A percentile compares a stretch with the other conserved stretches of the same genome.
Evolutionary conservation across 345 rosid genomes (phyloP).

Genomic region (Eutrema japonicum): DNA sequence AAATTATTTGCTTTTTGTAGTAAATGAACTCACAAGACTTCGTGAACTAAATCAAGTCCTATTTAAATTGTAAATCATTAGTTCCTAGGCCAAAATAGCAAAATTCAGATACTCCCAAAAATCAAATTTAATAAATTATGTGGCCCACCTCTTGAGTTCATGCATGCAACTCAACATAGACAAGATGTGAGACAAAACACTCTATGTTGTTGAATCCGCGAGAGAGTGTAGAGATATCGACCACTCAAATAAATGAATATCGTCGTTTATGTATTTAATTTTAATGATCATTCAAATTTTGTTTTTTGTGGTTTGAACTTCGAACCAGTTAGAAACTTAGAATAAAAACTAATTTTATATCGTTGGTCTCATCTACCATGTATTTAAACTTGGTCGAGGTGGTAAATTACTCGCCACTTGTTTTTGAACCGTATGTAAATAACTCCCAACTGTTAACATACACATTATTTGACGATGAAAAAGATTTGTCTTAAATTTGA

Average conservation of each 20-base stretch:
- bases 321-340: too few relatives aligned
- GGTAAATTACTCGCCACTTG: not conserved
- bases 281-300: not conserved
- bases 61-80: not conserved
- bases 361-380: not conserved
- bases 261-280: not conserved
- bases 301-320: too few relatives aligned
- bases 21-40: conserved; percentile 17
- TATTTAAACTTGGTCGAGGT: not conserved
- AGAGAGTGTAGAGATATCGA: not conserved
- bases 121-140: not conserved
- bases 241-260: not conserved
- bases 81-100: not conserved
- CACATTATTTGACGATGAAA: not conserved
- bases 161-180: not conserved
- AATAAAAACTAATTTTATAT: too few relatives aligned
- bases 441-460: conserved; percentile 1
- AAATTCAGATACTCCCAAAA: not conserved
- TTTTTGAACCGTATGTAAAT: not conserved
- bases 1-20: not conserved
- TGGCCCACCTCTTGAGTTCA: conserved; percentile 6
- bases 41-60: not conserved
- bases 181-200: not conserved
- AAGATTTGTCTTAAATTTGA: not conserved
- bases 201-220: not conserved